phyloP scores from a whole-genome alignment of 768 basidiomycete genomes.

The Rhizopogon salebrosus region DNA sequence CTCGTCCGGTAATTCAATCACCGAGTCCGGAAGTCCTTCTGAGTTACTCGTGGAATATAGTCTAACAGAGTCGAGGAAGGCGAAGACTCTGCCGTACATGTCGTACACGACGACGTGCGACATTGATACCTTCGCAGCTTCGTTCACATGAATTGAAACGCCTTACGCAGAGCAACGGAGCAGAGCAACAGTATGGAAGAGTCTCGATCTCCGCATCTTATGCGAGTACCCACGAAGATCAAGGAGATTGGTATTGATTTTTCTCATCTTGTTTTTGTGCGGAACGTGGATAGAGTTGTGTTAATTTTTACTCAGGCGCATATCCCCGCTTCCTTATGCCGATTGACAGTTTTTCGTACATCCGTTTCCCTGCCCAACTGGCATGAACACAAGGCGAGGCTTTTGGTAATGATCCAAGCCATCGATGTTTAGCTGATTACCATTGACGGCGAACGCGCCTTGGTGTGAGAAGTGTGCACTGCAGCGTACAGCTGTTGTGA shows the following conservation, averaged over 20 bases:
- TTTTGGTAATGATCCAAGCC: not conserved
- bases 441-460: not conserved
- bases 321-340: not conserved
- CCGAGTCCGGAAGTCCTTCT: not conserved
- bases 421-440: not conserved
- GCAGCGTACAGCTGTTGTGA: conserved; percentile 4
- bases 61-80: not conserved
- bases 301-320: conserved; percentile 6
- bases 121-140: conserved; percentile 1
- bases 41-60: not conserved
- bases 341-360: not conserved
- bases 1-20: not conserved
- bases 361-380: not conserved
- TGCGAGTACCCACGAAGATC: conserved; percentile 20
- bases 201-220: conserved; percentile 6
- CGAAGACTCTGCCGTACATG: conserved; percentile 2
- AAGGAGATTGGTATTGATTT: conserved; percentile 8
- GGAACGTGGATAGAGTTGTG: not conserved
- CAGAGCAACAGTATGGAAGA: conserved; percentile 8
- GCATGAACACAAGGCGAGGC: conserved; percentile 8
- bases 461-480: conserved; percentile 20
- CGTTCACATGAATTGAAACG: conserved; percentile 1
- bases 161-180: conserved; percentile 1
- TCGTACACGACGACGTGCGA: not conserved
- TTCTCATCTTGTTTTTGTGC: conserved; percentile 2